These are phyloP conservation scores for Neurospora sp. DNA, from an alignment of 495 filamentous ascomycete species.

Conservation along the genomic window DNA sequence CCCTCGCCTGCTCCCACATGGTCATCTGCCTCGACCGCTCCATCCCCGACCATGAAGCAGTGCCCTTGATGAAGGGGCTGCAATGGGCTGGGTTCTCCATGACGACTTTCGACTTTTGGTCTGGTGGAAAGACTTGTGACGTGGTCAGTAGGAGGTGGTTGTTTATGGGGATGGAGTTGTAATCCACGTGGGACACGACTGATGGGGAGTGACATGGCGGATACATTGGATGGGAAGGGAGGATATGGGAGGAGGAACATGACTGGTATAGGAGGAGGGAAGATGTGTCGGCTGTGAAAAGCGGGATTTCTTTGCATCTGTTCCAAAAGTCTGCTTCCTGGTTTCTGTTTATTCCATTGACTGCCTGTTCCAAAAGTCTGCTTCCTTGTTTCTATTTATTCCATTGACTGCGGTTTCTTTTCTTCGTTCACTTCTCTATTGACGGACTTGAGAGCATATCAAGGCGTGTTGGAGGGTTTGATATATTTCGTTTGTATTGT, in stretches of 20 bases:
- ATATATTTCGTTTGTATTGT: neutral
- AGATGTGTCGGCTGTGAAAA: neutral
- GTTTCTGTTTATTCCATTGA: neutral
- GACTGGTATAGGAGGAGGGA: too few species aligned
- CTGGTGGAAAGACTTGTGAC: conserved; percentile 31
- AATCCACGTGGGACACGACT: conserved; percentile 6
- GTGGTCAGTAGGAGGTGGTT: conserved; percentile 66
- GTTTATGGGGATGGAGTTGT: conserved; percentile 78
- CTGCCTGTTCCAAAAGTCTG: neutral
- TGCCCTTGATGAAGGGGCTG: conserved; percentile 63
- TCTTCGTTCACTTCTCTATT: neutral
- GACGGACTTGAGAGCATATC: neutral
- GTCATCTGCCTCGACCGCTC: conserved; percentile 70
- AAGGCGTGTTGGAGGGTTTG: too few species aligned
- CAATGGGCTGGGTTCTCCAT: conserved; percentile 90
- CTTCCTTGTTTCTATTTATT: neutral
- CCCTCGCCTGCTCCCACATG: conserved; percentile 64
- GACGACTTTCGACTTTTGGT: conserved; percentile 67
- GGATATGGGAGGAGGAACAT: too few species aligned
- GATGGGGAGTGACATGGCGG: neutral
- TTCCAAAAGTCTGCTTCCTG: neutral
- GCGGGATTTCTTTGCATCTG: neutral
- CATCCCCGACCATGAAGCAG: conserved; percentile 45
- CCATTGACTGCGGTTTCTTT: neutral
- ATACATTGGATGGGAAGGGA: neutral